Evolutionary conservation across 345 rosid genomes (phyloP).

Genomic region (Aurinia saxatilis): DNA sequence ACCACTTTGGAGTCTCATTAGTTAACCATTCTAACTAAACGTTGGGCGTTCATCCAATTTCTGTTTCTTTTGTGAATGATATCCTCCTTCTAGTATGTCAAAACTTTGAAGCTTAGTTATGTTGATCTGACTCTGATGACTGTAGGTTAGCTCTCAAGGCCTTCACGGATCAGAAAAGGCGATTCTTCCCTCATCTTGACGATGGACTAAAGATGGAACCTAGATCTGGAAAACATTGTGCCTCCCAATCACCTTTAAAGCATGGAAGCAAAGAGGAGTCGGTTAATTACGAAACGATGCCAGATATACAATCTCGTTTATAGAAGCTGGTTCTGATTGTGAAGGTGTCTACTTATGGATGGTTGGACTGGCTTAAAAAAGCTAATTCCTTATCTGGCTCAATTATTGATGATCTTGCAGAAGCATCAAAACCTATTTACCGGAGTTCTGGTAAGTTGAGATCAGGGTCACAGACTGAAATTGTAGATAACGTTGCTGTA

Average conservation of each 20-base stretch:
- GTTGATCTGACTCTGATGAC: conserved; percentile 1
- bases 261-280: conserved; percentile 36
- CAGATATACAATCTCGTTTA: conserved; percentile 49
- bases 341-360: conserved; percentile 61
- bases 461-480: conserved; percentile 36
- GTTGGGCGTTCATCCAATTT: neutral
- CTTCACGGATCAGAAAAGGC: conserved; percentile 87
- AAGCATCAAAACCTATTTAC: no score
- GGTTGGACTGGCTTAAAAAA: no score
- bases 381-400: conserved; percentile 58
- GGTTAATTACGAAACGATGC: no score
- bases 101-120: neutral
- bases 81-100: no score
- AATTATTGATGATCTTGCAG: conserved; percentile 51
- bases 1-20: neutral
- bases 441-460: conserved; percentile 51
- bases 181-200: conserved; percentile 78
- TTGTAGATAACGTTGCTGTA: conserved; percentile 55
- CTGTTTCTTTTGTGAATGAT: neutral
- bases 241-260: conserved; percentile 26
- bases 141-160: conserved; percentile 94
- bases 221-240: conserved; percentile 41
- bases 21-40: neutral
- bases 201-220: no score
- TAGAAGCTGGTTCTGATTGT: conserved; percentile 55